Evolutionary conservation across 164 flowering plant genomes (phyloP).

Genomic region (Malania oleifera): DNA sequence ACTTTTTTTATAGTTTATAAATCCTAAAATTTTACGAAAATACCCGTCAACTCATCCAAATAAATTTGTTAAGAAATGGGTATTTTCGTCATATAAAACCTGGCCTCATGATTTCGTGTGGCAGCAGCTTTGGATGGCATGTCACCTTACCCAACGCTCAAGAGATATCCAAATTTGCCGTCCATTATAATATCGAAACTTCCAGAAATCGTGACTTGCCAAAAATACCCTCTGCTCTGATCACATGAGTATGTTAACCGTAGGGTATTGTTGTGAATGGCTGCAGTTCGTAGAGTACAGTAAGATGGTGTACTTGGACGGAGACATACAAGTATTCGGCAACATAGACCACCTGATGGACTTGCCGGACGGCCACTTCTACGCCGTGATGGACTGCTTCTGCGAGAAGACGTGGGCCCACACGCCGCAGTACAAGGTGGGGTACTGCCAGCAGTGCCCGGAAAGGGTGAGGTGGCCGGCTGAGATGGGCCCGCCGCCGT

Average conservation of each 20-base stretch:
- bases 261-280: not conserved
- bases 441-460: conserved; percentile 36
- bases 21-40: too few relatives aligned
- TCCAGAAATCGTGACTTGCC: too few relatives aligned
- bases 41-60: too few relatives aligned
- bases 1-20: too few relatives aligned
- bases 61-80: too few relatives aligned
- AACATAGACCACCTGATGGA: conserved; percentile 41
- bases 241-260: too few relatives aligned
- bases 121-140: too few relatives aligned
- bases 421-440: conserved; percentile 30
- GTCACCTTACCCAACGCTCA: too few relatives aligned
- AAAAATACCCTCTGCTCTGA: too few relatives aligned
- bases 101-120: too few relatives aligned
- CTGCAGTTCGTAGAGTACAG: conserved; percentile 40
- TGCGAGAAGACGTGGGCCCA: conserved; percentile 46
- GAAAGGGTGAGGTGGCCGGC: conserved; percentile 31
- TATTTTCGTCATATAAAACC: not conserved
- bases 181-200: too few relatives aligned
- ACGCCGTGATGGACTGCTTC: conserved; percentile 43
- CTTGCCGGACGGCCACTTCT: conserved; percentile 28
- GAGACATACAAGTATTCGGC: conserved; percentile 35
- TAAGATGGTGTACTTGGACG: conserved; percentile 40
- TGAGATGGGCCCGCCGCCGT: conserved; percentile 29
- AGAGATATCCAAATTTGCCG: too few relatives aligned